A percentile compares a stretch with the other conserved stretches of the same genome.
Evolutionary conservation across 2,329 filamentous ascomycete species (phyloP).

Genomic region (Gliomastix tumulicola): DNA sequence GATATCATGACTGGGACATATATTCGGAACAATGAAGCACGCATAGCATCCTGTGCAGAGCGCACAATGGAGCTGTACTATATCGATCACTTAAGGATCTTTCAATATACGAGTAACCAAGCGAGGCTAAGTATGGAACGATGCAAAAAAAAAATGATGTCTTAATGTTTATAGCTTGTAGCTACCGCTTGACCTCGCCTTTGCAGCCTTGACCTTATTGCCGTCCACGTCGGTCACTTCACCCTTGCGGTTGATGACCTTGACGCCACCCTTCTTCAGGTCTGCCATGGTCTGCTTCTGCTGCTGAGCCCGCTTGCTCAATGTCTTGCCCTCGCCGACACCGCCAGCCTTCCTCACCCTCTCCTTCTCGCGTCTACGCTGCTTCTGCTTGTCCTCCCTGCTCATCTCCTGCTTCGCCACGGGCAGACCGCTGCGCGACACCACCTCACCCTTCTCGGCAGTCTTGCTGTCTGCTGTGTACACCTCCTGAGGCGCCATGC

Average conservation of each 20-base stretch:
- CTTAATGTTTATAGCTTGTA: conserved; percentile 55
- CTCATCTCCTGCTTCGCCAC: conserved; percentile 80
- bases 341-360: conserved; percentile 64
- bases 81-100: no score
- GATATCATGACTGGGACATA: no score
- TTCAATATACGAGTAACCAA: no score
- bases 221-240: conserved; percentile 79
- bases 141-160: no score
- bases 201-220: conserved; percentile 56
- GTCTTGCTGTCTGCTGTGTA: conserved; percentile 73
- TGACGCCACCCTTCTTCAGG: conserved; percentile 79
- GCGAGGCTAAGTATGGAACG: no score
- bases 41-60: no score
- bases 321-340: conserved; percentile 28
- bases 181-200: conserved; percentile 44
- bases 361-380: conserved; percentile 79
- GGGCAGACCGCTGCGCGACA: conserved; percentile 70
- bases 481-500: conserved; percentile 89
- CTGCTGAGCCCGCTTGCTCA: conserved; percentile 49
- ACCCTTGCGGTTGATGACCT: conserved; percentile 86
- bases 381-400: conserved; percentile 74
- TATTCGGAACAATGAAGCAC: no score
- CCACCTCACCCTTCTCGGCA: conserved; percentile 61
- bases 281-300: conserved; percentile 50
- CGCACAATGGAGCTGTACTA: no score